Evolutionary conservation across 169 alveolate genomes (phyloP).

Genomic region (Cyclospora cayetanensis): DNA sequence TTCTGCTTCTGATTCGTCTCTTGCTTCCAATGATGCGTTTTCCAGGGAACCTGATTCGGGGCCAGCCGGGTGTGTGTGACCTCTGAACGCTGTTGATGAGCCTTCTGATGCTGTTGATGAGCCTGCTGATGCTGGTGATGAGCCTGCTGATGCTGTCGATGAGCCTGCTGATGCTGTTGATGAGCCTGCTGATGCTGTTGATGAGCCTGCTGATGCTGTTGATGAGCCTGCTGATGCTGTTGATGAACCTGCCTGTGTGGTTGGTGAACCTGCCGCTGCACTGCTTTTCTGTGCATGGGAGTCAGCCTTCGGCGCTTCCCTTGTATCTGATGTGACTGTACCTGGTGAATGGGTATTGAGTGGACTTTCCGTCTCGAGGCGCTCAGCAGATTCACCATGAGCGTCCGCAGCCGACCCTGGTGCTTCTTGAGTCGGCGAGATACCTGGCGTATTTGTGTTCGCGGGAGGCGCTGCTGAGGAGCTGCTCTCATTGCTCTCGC

Average conservation of each 20-base stretch:
- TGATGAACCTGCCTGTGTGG: not conserved
- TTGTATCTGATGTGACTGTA: not conserved
- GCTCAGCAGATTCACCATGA: not conserved
- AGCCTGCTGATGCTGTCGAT: too few species aligned
- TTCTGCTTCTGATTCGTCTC: too few species aligned
- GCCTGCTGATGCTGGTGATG: too few species aligned
- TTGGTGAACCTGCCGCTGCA: not conserved
- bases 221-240: not conserved
- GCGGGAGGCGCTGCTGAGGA: not conserved
- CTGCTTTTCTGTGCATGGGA: not conserved
- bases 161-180: not conserved
- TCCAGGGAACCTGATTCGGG: too few species aligned
- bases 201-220: not conserved
- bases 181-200: not conserved
- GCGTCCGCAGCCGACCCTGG: not conserved
- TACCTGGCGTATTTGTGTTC: not conserved
- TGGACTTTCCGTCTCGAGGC: not conserved
- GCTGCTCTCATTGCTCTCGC: not conserved
- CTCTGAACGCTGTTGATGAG: too few species aligned
- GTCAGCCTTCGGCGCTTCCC: not conserved
- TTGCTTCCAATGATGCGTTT: too few species aligned
- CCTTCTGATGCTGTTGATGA: too few species aligned
- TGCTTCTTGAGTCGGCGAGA: not conserved
- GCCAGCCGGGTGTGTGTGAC: too few species aligned
- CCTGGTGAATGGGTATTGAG: not conserved